phyloP scores from a whole-genome alignment of 495 filamentous ascomycete genomes.

The Aspergillus incahuasiensis region DNA sequence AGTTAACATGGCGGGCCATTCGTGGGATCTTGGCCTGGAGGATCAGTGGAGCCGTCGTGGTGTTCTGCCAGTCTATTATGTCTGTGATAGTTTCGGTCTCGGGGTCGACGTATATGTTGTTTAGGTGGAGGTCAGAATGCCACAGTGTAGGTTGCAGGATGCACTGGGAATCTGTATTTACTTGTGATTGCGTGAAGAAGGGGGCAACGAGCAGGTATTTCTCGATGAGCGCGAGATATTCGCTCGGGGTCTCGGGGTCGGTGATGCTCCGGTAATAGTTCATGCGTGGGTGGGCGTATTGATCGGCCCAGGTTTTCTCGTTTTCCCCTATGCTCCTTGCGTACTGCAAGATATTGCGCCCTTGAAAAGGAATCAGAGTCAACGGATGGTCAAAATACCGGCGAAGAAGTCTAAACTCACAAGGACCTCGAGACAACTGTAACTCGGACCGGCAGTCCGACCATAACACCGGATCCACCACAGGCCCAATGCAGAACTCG shows the following conservation, averaged over 20 bases:
- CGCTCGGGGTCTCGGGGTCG: background rate
- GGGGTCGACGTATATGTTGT: background rate
- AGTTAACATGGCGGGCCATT: background rate
- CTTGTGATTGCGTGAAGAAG: background rate
- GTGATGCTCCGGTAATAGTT: background rate
- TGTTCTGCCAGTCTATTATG: constrained; percentile 1
- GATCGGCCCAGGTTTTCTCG: background rate
- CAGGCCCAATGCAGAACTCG: constrained; percentile 6
- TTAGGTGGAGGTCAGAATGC: background rate
- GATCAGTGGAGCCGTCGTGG: background rate
- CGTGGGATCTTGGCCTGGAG: background rate
- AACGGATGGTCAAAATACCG: background rate
- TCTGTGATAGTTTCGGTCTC: background rate
- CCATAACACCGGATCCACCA: constrained; percentile 5
- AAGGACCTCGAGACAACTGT: background rate
- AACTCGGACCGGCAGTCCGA: background rate
- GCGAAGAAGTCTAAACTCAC: background rate
- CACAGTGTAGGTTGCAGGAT: constrained; percentile 1
- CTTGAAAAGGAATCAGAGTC: background rate
- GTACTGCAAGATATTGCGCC: background rate
- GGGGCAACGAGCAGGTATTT: background rate
- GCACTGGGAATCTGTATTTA: background rate
- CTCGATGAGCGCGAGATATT: background rate
- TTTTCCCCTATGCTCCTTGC: background rate
- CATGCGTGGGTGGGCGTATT: background rate